phyloP scores from a whole-genome alignment of 805 yeast species.

The Brettanomyces sp. region DNA sequence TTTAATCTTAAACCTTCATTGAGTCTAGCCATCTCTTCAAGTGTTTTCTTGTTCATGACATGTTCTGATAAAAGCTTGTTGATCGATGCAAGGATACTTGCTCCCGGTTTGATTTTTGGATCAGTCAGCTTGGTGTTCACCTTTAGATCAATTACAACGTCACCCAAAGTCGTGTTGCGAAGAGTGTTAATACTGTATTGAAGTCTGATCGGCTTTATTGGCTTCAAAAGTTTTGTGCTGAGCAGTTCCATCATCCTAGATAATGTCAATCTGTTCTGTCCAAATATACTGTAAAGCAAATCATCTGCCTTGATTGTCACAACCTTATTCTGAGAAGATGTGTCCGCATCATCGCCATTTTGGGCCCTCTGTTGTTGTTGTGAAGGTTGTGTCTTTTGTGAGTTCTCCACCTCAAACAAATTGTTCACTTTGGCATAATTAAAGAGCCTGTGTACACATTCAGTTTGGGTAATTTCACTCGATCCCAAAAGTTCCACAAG shows the following conservation, averaged over 20 bases:
- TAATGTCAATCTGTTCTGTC: conserved; percentile 48
- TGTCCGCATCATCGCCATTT: background rate
- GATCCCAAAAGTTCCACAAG: conserved; percentile 67
- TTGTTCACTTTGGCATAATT: conserved; percentile 28
- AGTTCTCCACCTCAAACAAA: conserved; percentile 24
- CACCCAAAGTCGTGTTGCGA: conserved; percentile 72
- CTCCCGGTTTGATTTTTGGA: conserved; percentile 29
- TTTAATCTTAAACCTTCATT: conserved; percentile 34
- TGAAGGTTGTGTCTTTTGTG: conserved; percentile 6
- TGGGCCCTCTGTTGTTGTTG: conserved; percentile 12
- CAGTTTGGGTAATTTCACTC: conserved; percentile 77
- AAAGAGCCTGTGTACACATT: conserved; percentile 40
- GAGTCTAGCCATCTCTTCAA: conserved; percentile 27
- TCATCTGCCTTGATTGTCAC: conserved; percentile 33
- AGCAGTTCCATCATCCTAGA: conserved; percentile 64
- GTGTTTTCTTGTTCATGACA: conserved; percentile 31
- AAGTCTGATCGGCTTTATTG: conserved; percentile 70
- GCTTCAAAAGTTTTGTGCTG: conserved; percentile 57
- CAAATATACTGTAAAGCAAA: conserved; percentile 35
- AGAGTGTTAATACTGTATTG: conserved; percentile 73
- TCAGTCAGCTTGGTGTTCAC: conserved; percentile 32
- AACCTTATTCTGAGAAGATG: conserved; percentile 5
- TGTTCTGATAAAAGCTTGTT: conserved; percentile 36
- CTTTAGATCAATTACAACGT: conserved; percentile 66
- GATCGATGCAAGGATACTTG: conserved; percentile 29